Evolutionary conservation across 805 yeast species (phyloP).

Genomic region (Lipomyces yamadae): DNA sequence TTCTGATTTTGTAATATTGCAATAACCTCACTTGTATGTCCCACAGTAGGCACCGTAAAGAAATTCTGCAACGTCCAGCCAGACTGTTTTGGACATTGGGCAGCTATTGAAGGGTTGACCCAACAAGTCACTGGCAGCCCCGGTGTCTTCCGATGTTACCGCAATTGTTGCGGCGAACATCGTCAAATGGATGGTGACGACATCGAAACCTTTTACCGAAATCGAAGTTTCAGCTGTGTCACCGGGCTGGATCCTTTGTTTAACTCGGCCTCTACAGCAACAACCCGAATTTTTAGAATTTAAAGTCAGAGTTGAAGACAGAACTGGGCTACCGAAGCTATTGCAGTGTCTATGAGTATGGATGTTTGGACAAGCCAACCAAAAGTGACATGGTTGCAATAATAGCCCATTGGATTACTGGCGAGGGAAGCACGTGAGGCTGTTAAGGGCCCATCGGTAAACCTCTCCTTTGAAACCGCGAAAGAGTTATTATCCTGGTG

Average conservation of each 20-base stretch:
- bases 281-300: constrained; percentile 1
- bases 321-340: constrained; percentile 4
- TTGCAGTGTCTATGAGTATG: neutral
- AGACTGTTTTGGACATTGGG: constrained; percentile 4
- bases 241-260: neutral
- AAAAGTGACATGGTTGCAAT: neutral
- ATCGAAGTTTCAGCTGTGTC: neutral
- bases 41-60: neutral
- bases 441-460: neutral
- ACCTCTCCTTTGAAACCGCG: too few relatives aligned
- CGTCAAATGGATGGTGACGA: constrained; percentile 5
- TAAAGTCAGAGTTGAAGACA: constrained; percentile 6
- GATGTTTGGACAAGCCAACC: too few relatives aligned
- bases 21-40: too few relatives aligned
- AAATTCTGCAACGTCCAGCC: constrained; percentile 1
- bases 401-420: constrained; percentile 3
- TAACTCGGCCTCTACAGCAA: neutral
- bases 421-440: constrained; percentile 3
- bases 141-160: constrained; percentile 1
- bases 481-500: too few relatives aligned
- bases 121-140: constrained; percentile 3
- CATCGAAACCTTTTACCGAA: constrained; percentile 4
- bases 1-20: too few relatives aligned
- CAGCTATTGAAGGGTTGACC: constrained; percentile 5
- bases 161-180: constrained; percentile 4